Base-by-base conservation (phyloP, 2,329 filamentous ascomycete genomes). In the Neofusicoccum umdonicola region DNA sequence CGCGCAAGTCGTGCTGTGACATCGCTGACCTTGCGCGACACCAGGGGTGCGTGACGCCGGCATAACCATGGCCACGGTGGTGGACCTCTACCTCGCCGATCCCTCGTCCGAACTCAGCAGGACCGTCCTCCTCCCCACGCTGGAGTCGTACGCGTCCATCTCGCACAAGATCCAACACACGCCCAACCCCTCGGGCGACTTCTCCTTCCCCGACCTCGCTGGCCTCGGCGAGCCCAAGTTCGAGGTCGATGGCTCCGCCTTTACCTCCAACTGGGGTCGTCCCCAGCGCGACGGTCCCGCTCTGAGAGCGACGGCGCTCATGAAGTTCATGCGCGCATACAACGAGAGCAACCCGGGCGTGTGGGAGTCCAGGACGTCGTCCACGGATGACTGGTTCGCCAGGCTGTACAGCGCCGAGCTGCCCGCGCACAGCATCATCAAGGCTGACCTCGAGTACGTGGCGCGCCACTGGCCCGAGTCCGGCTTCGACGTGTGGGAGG, bases 301-400 rank as follows among this genome's bases (percentile, higher is more conserved):
- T 22, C 72, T 81, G 13, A 74, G 79, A 22, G 76, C 78, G 12
- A 70, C 78, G 44, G 78, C 79, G 5, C 70, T 81, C 19, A 81
- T 81, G 67, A 69, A 71, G 22, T 81, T 79, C 57, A 68, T 80
- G 4, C 75, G 72, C 8, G 74, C 74, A 39, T 78, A 79, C 68
- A 80, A 80, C 65, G 68, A 72, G 17, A 77, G 78, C 8, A 71
- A 80, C 44, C 76, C 79, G 9, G 67, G 69, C 2, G 66, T 78
- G 0, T 79, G 79, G 68, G 3, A 74, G 79, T 51, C 81, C 85
- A 50, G 79, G 91, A 48, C 93, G 90, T 90, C 91, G 91, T 2
- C 37, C n/a, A 45, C 56, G 64, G 67, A 68, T 7, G 67, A 72
- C 50, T 78, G 76, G 66, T 77, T 74, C 67, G 66, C 66, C 15